phyloP scores from a whole-genome alignment of 805 yeast species.

The Wickerhamiella galacta region DNA sequence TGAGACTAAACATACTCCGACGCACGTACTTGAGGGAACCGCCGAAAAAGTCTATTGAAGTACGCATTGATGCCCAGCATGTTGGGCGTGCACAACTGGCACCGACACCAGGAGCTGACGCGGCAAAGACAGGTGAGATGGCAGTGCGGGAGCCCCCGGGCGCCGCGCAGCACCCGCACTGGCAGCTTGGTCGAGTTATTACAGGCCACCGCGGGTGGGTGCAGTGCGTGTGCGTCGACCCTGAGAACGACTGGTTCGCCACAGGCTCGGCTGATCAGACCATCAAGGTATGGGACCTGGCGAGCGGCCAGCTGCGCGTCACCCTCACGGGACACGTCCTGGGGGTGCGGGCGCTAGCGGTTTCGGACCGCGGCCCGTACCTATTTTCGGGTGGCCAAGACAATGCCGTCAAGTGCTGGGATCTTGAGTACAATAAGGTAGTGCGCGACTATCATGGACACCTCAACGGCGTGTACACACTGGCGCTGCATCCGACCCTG shows the following conservation, averaged over 20 bases:
- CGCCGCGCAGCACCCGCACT: conserved; percentile 34
- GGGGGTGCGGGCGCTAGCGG: conserved; percentile 64
- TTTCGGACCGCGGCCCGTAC: conserved; percentile 69
- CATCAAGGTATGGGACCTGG: conserved; percentile 83
- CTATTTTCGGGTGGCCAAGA: conserved; percentile 88
- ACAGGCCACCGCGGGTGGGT: conserved; percentile 94
- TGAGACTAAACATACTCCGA: too few relatives aligned
- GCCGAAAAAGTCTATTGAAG: too few relatives aligned
- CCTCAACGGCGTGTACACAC: conserved; percentile 69
- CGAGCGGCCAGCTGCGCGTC: conserved; percentile 46
- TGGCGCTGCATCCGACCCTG: conserved; percentile 74
- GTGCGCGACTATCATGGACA: conserved; percentile 90
- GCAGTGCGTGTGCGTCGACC: conserved; percentile 64
- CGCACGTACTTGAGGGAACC: too few relatives aligned
- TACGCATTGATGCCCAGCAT: too few relatives aligned
- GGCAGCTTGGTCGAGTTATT: conserved; percentile 59
- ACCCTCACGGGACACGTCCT: conserved; percentile 82
- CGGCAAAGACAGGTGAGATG: too few relatives aligned
- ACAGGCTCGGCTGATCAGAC: conserved; percentile 84
- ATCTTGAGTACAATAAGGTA: conserved; percentile 67
- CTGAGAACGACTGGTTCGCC: conserved; percentile 78
- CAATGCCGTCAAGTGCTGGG: conserved; percentile 90
- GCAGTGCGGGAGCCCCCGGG: too few relatives aligned
- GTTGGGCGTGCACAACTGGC: too few relatives aligned
- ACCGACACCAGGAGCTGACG: too few relatives aligned